A percentile compares a stretch with the other conserved stretches of the same genome.
Evolutionary conservation across 2,329 filamentous ascomycete species (phyloP).

Genomic region (Nigrospora oryzae): DNA sequence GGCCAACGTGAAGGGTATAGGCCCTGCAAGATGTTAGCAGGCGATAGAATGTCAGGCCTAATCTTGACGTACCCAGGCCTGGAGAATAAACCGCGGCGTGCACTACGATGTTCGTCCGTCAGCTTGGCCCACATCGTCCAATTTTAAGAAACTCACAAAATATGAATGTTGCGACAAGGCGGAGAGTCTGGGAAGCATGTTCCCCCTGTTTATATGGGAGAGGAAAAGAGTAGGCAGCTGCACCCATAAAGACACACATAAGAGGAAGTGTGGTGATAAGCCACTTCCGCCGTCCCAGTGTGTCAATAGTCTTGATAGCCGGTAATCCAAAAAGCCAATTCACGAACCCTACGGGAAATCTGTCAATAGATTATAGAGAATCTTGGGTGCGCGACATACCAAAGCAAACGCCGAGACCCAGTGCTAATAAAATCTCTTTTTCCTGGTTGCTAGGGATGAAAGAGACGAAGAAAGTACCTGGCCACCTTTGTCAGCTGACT

Average conservation of each 20-base stretch:
- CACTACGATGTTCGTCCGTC: constrained; percentile 15
- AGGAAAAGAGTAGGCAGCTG: constrained; percentile 24
- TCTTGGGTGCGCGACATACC: constrained; percentile 8
- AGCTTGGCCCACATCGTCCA: too few relatives aligned
- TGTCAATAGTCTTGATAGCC: constrained; percentile 29
- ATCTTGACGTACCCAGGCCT: constrained; percentile 16
- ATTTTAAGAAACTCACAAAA: too few relatives aligned
- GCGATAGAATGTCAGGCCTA: constrained; percentile 6
- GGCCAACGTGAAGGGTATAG: constrained; percentile 40
- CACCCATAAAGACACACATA: constrained; percentile 32
- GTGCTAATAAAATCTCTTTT: too few relatives aligned
- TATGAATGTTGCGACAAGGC: constrained; percentile 26
- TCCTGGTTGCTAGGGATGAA: too few relatives aligned
- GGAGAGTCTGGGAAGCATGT: constrained; percentile 9
- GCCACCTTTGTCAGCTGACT: too few relatives aligned
- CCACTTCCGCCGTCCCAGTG: constrained; percentile 32
- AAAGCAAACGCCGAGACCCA: constrained; percentile 22
- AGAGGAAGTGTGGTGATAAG: constrained; percentile 31
- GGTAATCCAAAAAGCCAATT: constrained; percentile 33
- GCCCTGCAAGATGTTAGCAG: too few relatives aligned
- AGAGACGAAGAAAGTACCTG: too few relatives aligned
- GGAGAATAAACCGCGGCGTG: constrained; percentile 34
- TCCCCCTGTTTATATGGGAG: not conserved
- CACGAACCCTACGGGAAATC: constrained; percentile 19
- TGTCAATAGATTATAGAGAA: too few relatives aligned